Conservation (phyloP, 1,284 basidiomycete species). For the Sanghuangporus sanghuang region DNA sequence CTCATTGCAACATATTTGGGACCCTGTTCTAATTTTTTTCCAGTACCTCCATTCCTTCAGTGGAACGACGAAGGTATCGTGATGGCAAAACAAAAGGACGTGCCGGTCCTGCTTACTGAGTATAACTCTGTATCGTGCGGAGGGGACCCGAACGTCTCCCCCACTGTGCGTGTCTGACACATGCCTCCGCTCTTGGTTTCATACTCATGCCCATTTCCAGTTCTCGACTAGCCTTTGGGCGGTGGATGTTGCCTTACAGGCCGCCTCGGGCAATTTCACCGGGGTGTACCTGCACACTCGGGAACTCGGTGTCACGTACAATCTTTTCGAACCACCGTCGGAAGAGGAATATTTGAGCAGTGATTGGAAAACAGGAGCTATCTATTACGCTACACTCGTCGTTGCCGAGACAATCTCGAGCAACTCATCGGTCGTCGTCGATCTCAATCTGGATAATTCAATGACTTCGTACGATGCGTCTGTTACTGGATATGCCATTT, state of each 20-base stretch:
- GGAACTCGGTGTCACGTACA: conserved; percentile 46
- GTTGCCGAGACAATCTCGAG: conserved; percentile 48
- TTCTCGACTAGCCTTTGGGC: conserved; percentile 63
- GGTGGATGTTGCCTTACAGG: conserved; percentile 46
- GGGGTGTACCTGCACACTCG: conserved; percentile 48
- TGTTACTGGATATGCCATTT: conserved; percentile 55
- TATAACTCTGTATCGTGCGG: conserved; percentile 68
- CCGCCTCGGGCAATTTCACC: conserved; percentile 45
- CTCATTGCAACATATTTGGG: background rate
- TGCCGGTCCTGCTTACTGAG: conserved; percentile 55
- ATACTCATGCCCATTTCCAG: conserved; percentile 24
- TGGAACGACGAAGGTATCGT: conserved; percentile 40
- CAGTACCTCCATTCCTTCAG: conserved; percentile 30
- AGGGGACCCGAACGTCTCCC: conserved; percentile 52
- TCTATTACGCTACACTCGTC: conserved; percentile 54
- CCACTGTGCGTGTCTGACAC: conserved; percentile 4
- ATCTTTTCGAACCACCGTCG: conserved; percentile 43
- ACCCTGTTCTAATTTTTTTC: background rate
- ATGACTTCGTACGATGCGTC: conserved; percentile 27
- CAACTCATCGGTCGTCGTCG: conserved; percentile 44
- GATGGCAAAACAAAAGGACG: conserved; percentile 21
- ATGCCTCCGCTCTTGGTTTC: background rate
- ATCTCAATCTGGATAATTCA: conserved; percentile 42
- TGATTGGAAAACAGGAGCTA: conserved; percentile 45
- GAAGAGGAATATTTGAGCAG: conserved; percentile 26